Base-by-base conservation (phyloP, 768 basidiomycete genomes). In the Pluteus cervinus region DNA sequence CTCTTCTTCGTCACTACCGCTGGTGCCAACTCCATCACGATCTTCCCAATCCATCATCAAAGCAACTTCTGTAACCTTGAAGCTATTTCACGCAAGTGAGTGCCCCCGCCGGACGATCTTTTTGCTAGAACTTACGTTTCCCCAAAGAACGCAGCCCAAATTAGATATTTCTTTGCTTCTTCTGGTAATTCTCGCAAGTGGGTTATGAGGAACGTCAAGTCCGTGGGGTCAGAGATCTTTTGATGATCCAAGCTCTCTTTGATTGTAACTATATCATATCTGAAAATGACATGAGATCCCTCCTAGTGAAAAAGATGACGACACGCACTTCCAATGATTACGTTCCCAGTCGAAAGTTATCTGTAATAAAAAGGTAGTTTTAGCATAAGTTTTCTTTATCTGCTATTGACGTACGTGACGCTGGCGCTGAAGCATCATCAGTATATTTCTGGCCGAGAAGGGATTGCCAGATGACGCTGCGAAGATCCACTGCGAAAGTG, bases 11-110 rank as follows among this genome's bases (percentile, higher is more conserved):
- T 77, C 72, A 37, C 67, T 66, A 24, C 68, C 66, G 41, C 65
- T 69, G 36, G 69, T 71, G n/a, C n/a, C n/a, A n/a, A n/a, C n/a
- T 2, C 63, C 67, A 40, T 62, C 74, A 5, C 73, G 70, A 42
- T 79, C 75, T 54, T 84, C 81, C 68, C 76, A 78, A 48, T 86
- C 81, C 68, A 85, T 76, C 66, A 85, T 76, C 26, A 76, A 58
- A 4, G 79, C 75, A 22, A 85, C 76, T 51, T 86, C 84, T 1
- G 78, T 79, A 3, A 81, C 73, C 57, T 80, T 83, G 60, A 84
- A 85, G 1, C 81, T 84, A 46, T 7, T 14, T 20, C 18, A 12
- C 16, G 20, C 39, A 9, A 45, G 40, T 8, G 8, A 12, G 6
- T 7, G 29, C 7, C 5, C 6, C 12, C n/a, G 16, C 14, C 24